Conservation (phyloP, 108 stramenopile species). For the Cyclotella kingstonii region DNA sequence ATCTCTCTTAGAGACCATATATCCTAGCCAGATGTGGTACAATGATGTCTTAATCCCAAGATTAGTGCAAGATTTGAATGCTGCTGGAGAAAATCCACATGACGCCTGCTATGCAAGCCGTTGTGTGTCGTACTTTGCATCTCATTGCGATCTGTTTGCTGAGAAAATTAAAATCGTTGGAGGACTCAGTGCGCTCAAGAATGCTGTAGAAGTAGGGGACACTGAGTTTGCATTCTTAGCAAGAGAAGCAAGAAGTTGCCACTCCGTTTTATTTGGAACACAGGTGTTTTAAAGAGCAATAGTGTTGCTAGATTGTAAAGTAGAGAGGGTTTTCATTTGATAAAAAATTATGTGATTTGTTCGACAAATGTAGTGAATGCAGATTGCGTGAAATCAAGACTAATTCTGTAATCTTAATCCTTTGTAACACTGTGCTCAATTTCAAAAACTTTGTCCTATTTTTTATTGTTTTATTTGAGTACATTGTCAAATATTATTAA, state of each 20-base stretch:
- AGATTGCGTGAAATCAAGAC: too few species aligned
- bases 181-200: constrained; percentile 40
- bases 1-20: constrained; percentile 33
- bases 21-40: constrained; percentile 54
- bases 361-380: too few species aligned
- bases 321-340: too few species aligned
- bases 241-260: constrained; percentile 46
- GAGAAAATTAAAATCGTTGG: constrained; percentile 32
- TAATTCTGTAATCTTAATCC: too few species aligned
- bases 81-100: constrained; percentile 47
- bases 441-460: too few species aligned
- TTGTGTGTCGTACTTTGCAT: constrained; percentile 46
- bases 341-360: too few species aligned
- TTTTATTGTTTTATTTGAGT: not conserved
- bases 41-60: constrained; percentile 51
- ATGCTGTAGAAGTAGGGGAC: constrained; percentile 48
- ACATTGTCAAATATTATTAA: not conserved
- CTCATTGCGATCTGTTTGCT: constrained; percentile 34
- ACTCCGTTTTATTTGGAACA: not conserved
- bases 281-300: not conserved
- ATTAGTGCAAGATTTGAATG: constrained; percentile 51
- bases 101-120: constrained; percentile 65
- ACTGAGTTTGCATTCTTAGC: constrained; percentile 58
- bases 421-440: too few species aligned
- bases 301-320: not conserved